phyloP scores from a whole-genome alignment of 495 filamentous ascomycete genomes.

The Polyplosphaeria fusca region DNA sequence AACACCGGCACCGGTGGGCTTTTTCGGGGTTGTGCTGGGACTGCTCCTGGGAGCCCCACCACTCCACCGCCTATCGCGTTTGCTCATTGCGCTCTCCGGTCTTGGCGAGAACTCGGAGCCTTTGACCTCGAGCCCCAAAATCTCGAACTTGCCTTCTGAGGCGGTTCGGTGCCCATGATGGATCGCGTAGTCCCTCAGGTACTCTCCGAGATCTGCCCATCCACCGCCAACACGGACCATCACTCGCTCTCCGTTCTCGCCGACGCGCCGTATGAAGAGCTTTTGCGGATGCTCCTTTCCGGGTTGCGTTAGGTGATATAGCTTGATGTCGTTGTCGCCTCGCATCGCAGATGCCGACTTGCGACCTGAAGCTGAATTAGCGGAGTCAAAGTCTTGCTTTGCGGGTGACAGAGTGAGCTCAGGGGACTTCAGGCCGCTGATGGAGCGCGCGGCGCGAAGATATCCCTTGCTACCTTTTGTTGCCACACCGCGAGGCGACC shows the following conservation, averaged over 20 bases:
- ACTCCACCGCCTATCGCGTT: constrained; percentile 14
- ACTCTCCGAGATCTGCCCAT: constrained; percentile 93
- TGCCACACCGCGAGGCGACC: constrained; percentile 12
- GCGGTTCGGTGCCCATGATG: constrained; percentile 72
- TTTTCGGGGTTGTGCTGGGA: constrained; percentile 19
- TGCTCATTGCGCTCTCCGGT: constrained; percentile 26
- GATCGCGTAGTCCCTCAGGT: constrained; percentile 84
- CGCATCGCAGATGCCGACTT: constrained; percentile 13
- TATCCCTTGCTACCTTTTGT: constrained; percentile 16
- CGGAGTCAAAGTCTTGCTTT: constrained; percentile 22
- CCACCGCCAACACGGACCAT: constrained; percentile 97
- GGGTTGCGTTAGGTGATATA: constrained; percentile 87
- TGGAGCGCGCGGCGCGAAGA: constrained; percentile 26
- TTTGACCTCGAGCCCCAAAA: constrained; percentile 50
- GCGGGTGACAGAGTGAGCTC: constrained; percentile 32
- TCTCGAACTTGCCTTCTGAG: constrained; percentile 52
- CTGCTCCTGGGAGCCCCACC: constrained; percentile 3
- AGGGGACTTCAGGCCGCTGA: constrained; percentile 31
- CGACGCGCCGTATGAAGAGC: constrained; percentile 86
- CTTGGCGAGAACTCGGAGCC: constrained; percentile 8
- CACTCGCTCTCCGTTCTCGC: constrained; percentile 83
- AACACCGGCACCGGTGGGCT: not conserved
- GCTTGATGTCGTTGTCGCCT: constrained; percentile 42
- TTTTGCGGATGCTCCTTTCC: constrained; percentile 84
- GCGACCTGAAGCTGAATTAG: constrained; percentile 24